Conservation (phyloP, 78 protist genomes). For the Planoprotostelium fungivorum region DNA sequence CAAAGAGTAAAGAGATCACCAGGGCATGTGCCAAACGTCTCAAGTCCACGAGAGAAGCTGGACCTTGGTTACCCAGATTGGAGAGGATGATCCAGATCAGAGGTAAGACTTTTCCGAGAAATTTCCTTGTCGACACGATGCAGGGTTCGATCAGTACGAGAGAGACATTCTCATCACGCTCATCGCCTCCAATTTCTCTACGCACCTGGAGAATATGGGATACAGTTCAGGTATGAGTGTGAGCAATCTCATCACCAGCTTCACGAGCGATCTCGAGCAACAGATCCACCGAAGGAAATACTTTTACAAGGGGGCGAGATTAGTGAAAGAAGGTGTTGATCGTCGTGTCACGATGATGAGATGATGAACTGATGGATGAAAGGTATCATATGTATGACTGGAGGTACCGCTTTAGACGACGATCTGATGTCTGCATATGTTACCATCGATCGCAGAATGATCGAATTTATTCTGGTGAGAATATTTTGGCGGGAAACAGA, state of each 20-base stretch:
- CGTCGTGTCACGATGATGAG: neutral
- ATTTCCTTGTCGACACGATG: neutral
- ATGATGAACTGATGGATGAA: neutral
- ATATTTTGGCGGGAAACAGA: neutral
- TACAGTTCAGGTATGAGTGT: neutral
- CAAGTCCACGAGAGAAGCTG: neutral
- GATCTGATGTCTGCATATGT: constrained; percentile 36
- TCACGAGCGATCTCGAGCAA: neutral
- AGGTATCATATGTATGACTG: neutral
- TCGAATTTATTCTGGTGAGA: constrained; percentile 55
- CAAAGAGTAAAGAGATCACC: neutral
- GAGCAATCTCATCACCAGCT: neutral
- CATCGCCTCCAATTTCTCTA: neutral
- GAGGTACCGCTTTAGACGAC: neutral
- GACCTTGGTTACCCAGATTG: neutral
- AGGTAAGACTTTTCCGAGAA: neutral
- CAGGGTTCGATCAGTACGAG: neutral
- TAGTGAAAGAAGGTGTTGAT: neutral
- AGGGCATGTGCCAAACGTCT: neutral
- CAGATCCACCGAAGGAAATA: neutral
- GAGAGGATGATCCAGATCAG: neutral
- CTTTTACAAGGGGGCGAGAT: neutral
- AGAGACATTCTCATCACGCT: neutral
- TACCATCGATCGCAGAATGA: constrained; percentile 55
- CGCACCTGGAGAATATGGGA: neutral